These are phyloP conservation scores for Pythium aquatile DNA, from an alignment of 352 stramenopile species.

Conservation along the genomic window DNA sequence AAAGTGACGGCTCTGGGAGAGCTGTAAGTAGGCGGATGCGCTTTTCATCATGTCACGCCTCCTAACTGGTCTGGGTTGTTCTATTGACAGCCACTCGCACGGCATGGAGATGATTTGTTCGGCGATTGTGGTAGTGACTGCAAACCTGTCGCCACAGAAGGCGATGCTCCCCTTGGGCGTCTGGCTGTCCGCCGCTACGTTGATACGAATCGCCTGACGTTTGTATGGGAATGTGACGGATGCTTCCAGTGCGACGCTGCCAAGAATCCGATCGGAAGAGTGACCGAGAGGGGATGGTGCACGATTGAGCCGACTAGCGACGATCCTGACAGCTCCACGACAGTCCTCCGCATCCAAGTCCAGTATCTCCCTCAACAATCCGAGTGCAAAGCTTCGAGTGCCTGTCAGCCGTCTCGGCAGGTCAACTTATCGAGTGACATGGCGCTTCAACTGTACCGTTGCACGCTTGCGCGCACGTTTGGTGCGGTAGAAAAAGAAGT, in stretches of 20 bases:
- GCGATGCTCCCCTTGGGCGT: slow-evolving; percentile 1
- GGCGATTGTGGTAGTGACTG: slow-evolving; percentile 21
- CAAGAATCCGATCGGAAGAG: slow-evolving; percentile 10
- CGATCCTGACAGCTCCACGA: neutral
- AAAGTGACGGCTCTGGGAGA: neutral
- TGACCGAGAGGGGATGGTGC: slow-evolving; percentile 23
- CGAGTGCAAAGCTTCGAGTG: neutral
- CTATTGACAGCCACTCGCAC: slow-evolving; percentile 1
- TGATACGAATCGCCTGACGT: slow-evolving; percentile 17
- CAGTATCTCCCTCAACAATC: slow-evolving; percentile 13
- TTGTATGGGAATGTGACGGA: slow-evolving; percentile 25
- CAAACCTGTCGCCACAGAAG: neutral
- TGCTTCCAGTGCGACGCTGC: slow-evolving; percentile 23
- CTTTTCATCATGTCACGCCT: neutral
- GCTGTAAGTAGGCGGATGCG: neutral
- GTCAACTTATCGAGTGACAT: slow-evolving; percentile 12
- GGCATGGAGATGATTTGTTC: slow-evolving; percentile 16
- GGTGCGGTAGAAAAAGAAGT: slow-evolving; percentile 13
- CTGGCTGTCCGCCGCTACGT: slow-evolving; percentile 20
- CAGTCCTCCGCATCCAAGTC: slow-evolving; percentile 19
- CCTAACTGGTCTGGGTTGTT: too few relatives aligned
- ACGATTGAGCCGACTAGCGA: slow-evolving; percentile 17
- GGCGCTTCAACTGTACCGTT: slow-evolving; percentile 13
- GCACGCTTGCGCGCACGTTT: slow-evolving; percentile 18
- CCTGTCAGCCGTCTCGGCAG: neutral